Base-by-base conservation (phyloP, 2,329 filamentous ascomycete genomes). In the Periconia sp. region DNA sequence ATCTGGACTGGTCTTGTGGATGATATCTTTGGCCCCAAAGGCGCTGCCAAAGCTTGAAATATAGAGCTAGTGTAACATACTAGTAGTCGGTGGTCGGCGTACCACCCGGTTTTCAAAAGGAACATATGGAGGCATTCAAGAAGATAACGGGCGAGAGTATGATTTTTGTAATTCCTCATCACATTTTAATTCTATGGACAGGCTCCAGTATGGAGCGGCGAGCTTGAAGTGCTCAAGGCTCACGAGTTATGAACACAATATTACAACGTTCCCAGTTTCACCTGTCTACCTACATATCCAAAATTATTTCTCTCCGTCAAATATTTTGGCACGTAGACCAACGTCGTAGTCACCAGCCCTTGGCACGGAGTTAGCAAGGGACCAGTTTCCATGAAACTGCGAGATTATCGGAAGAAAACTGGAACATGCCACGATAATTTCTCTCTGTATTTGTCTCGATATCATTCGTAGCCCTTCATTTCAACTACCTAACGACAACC, bases 1-100 rank as follows among this genome's bases (percentile, higher is more conserved):
- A 61, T 81, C 37, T 82, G 77, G 77, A 70, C 58, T 41, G 78
- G 76, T 15, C 70, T 83, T 51, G 62, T 82, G 13, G 80, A 83
- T 42, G 81, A 83, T 61, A 57, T 82, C 20, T 60, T 80, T 42
- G 77, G 77, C 10, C 57, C 69, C 46, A 74, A 73, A 54, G 59
- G 53, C 41, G 14, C 45, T 15, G 33, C 45, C 31, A 47, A 23
- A 31, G 44, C 46, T 15, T 47, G 40, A 41, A 46, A 43, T 41
- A 47, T n/a, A 9, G 3, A n/a, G 14, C 27, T 31, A 31, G 10
- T 20, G 18, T 20, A 17, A 3, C 17, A 19, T 42, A n/a, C 41
- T 17, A 20, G 14, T 42, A 6, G 11, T 20, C 27, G 35, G 18
- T 42, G 46, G 18, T 20, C 45, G n/a, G 31, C 35, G 46, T 23